These are phyloP conservation scores for Arthroderma uncinatum DNA, from an alignment of 2,329 filamentous ascomycete species.

Conservation along the genomic window DNA sequence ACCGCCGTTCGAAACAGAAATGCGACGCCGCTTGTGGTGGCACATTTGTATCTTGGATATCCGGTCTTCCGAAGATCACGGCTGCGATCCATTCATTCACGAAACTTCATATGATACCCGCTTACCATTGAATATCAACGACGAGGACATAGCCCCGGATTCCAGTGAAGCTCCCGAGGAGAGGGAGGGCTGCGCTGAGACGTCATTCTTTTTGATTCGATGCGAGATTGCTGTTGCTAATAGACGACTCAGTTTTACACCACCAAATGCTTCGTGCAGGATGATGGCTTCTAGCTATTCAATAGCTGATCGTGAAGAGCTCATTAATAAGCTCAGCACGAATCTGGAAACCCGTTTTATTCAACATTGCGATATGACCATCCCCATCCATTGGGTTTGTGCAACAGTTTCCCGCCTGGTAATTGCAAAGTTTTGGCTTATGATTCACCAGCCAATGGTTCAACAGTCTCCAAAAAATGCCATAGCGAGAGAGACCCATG, in stretches of 20 bases:
- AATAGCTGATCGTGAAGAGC: constrained; percentile 30
- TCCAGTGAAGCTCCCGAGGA: constrained; percentile 40
- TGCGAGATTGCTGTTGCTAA: constrained; percentile 41
- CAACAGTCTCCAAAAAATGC: constrained; percentile 43
- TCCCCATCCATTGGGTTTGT: constrained; percentile 55
- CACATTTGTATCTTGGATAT: constrained; percentile 40
- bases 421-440: constrained; percentile 65
- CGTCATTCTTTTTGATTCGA: constrained; percentile 42
- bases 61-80: constrained; percentile 41
- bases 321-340: constrained; percentile 44
- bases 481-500: constrained; percentile 51
- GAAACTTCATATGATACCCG: constrained; percentile 38
- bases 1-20: constrained; percentile 41
- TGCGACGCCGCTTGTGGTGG: constrained; percentile 44
- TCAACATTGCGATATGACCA: constrained; percentile 39
- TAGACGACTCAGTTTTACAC: constrained; percentile 30
- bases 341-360: constrained; percentile 48
- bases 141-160: constrained; percentile 40
- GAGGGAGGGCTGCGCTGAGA: constrained; percentile 43
- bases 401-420: constrained; percentile 59
- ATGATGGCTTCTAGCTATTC: constrained; percentile 13
- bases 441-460: constrained; percentile 64
- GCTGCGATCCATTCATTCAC: constrained; percentile 36
- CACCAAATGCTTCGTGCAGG: constrained; percentile 21
- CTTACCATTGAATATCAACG: constrained; percentile 43